Evolutionary conservation across 306 rosid species (phyloP).

Genomic region (Trifolium fragiferum): DNA sequence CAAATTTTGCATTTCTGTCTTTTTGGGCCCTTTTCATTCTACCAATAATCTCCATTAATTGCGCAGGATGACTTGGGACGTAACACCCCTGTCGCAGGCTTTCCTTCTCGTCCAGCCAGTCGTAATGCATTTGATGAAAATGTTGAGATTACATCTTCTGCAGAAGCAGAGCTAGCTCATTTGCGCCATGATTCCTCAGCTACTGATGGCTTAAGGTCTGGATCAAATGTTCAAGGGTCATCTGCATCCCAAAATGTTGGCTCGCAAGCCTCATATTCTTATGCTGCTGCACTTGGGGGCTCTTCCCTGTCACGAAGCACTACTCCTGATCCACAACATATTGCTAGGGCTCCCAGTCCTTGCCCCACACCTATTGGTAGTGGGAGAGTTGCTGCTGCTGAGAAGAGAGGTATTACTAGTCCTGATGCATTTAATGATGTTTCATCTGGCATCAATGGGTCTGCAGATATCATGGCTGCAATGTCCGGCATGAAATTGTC

Average conservation of each 20-base stretch:
- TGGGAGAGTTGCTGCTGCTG: conserved; percentile 66
- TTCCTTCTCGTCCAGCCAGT: conserved; percentile 90
- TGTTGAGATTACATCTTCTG: conserved; percentile 61
- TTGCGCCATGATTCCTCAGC: conserved; percentile 58
- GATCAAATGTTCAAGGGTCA: conserved; percentile 62
- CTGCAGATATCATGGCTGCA: conserved; percentile 76
- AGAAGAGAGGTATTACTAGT: conserved; percentile 69
- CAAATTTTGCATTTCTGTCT: not conserved
- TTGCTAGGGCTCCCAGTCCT: conserved; percentile 96
- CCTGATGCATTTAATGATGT: conserved; percentile 64
- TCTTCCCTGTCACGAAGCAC: conserved; percentile 87
- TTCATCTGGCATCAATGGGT: conserved; percentile 67
- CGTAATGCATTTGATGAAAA: conserved; percentile 86
- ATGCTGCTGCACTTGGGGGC: conserved; percentile 95
- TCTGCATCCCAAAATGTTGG: conserved; percentile 70
- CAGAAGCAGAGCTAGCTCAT: conserved; percentile 71
- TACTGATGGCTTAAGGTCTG: conserved; percentile 57
- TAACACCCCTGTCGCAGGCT: conserved; percentile 56
- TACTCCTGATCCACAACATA: conserved; percentile 89
- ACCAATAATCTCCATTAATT: conserved; percentile 24
- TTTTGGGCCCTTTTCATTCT: not conserved
- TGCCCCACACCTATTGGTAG: conserved; percentile 93
- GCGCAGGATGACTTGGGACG: conserved; percentile 88
- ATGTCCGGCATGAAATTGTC: conserved; percentile 81
- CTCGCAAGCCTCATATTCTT: conserved; percentile 63